These are phyloP conservation scores for Catharanthus roseus DNA, from an alignment of 257 asterid species.

Conservation along the genomic window DNA sequence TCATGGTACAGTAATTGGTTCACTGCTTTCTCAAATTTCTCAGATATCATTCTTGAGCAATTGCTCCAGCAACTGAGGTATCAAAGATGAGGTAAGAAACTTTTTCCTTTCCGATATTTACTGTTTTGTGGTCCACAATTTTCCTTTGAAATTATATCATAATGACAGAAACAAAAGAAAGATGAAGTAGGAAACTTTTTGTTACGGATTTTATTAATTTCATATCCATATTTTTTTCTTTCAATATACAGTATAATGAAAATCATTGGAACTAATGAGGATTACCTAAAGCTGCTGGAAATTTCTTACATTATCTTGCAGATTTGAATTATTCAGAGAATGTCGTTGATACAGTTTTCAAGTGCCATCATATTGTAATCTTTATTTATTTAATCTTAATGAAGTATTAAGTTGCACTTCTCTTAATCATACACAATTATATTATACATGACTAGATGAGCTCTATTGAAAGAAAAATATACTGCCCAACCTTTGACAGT, in stretches of 20 bases:
- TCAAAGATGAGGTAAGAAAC: not conserved
- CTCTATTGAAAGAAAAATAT: not conserved
- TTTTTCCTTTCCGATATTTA: not conserved
- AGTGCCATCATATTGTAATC: not conserved
- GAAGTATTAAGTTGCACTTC: not conserved
- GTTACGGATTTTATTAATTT: not conserved
- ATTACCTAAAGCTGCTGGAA: not conserved
- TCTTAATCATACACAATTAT: no score
- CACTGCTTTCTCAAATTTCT: constrained; percentile 28
- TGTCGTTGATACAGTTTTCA: not conserved
- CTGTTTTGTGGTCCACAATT: not conserved
- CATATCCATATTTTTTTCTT: not conserved
- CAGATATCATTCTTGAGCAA: constrained; percentile 33
- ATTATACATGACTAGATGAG: no score
- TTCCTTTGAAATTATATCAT: not conserved
- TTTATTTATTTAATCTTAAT: not conserved
- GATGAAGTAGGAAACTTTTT: not conserved
- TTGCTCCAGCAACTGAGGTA: constrained; percentile 7
- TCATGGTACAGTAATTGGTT: constrained; percentile 16
- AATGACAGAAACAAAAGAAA: not conserved
- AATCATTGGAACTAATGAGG: not conserved
- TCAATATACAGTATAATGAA: not conserved
- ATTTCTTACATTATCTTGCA: not conserved
- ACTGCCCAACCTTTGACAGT: not conserved
- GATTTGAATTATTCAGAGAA: not conserved